Base-by-base conservation (phyloP, 2,329 filamentous ascomycete genomes). In the Monilinia aucupariae region DNA sequence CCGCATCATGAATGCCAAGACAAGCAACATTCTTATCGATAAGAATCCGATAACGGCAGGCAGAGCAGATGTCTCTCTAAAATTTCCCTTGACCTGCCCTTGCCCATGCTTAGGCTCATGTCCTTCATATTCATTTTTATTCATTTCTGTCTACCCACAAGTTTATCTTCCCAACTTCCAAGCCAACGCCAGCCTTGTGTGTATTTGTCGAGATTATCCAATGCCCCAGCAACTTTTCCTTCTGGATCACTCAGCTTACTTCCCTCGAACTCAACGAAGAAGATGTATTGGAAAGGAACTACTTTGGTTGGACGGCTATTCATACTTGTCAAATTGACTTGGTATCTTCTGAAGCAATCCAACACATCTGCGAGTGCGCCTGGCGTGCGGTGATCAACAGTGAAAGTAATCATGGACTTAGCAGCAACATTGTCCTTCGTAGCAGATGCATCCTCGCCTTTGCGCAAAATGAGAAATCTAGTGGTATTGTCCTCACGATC, bases 241-340 rank as follows among this genome's bases (percentile, higher is more conserved):
- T 81, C 79, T 2, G 79, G 78, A 69, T 85, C 84, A 55, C 76
- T 74, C 62, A 74, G 70, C 68, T 76, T 77, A 73, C 85, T 81
- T 1, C 89, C 88, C 74, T 89, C 84, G 70, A 96, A 92, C 79
- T 97, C 93, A 37, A 97, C 87, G 73, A 97, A 92, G 78, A 97
- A 97, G 45, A 97, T 84, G 77, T 97, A 97, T 74, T 96, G 87
- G 84, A 96, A 97, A 25, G 89, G 85, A 68, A 79, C 78, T 47
- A 82, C 79, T 62, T 89, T 82, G 70, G 90, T 92, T 6, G 93
- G 93, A 67, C 93, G 78, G 68, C 90, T 92, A 74, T 92, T 92
- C 75, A 97, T 96, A 74, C 88, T 93, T 37, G 92, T 97, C 68
- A 97, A 78, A 74, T 97, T 96, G 63, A 97, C 80, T 6, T 82